These are phyloP conservation scores for Trypanosoma conorhini DNA, from an alignment of 208 protist species.

Conservation along the genomic window DNA sequence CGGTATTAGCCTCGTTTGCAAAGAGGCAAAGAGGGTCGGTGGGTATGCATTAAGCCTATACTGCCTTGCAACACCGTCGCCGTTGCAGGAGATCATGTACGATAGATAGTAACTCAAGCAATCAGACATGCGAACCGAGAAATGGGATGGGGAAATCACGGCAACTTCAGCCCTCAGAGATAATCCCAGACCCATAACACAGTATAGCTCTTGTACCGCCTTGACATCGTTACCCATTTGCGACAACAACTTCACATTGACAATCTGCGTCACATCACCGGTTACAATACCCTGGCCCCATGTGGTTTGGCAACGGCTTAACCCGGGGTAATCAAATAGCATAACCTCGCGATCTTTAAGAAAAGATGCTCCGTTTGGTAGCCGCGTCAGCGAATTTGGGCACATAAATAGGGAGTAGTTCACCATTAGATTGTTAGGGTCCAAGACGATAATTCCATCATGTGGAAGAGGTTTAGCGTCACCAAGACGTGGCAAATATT, in stretches of 20 bases:
- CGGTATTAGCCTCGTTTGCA: slow-evolving; percentile 29
- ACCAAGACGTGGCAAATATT: slow-evolving; percentile 28
- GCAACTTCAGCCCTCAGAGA: slow-evolving; percentile 22
- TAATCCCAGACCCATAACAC: slow-evolving; percentile 32
- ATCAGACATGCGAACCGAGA: slow-evolving; percentile 26
- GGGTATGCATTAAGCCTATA: slow-evolving; percentile 29
- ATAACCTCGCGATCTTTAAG: slow-evolving; percentile 29
- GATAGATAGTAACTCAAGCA: slow-evolving; percentile 28
- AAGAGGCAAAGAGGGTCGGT: slow-evolving; percentile 20
- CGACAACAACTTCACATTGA: slow-evolving; percentile 18
- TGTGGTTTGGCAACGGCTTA: slow-evolving; percentile 21
- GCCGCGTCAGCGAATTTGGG: slow-evolving; percentile 23
- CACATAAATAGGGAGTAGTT: slow-evolving; percentile 31
- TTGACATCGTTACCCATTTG: slow-evolving; percentile 26
- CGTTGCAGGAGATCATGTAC: slow-evolving; percentile 32
- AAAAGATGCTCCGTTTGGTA: slow-evolving; percentile 15
- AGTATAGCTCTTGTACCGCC: slow-evolving; percentile 22
- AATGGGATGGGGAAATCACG: slow-evolving; percentile 30
- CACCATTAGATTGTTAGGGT: slow-evolving; percentile 17
- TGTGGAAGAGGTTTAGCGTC: slow-evolving; percentile 5
- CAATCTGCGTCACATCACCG: slow-evolving; percentile 19
- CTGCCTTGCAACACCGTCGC: slow-evolving; percentile 28
- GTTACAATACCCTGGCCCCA: slow-evolving; percentile 29
- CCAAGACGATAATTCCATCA: slow-evolving; percentile 28
- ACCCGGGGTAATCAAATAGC: slow-evolving; percentile 25